These are phyloP conservation scores for Bisporella sp. DNA, from an alignment of 2,329 filamentous ascomycete genomes.

Conservation along the genomic window DNA sequence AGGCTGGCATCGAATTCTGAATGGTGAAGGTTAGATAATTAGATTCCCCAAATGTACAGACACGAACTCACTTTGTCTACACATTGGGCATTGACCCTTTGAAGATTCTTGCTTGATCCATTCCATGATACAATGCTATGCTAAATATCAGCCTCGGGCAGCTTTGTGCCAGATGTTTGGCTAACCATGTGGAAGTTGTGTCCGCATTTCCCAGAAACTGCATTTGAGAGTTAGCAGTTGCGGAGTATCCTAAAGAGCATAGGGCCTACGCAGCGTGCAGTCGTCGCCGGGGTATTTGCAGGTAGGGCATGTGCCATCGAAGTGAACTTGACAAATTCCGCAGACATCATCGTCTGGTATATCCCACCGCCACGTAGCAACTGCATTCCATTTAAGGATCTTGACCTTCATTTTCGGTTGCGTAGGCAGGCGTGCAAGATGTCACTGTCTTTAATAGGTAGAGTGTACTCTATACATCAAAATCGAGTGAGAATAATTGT, in stretches of 20 bases:
- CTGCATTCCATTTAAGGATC: slow-evolving; percentile 86
- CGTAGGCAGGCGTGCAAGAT: background rate
- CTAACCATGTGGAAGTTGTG: slow-evolving; percentile 96
- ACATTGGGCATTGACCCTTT: slow-evolving; percentile 96
- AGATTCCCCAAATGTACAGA: background rate
- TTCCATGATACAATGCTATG: slow-evolving; percentile 84
- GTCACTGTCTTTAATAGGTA: background rate
- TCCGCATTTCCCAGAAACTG: slow-evolving; percentile 87
- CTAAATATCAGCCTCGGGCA: slow-evolving; percentile 1
- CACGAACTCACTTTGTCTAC: slow-evolving; percentile 68
- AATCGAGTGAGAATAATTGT: background rate
- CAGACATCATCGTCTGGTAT: slow-evolving; percentile 96
- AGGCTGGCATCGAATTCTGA: no score
- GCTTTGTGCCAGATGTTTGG: background rate
- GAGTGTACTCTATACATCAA: no score
- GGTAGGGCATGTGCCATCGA: slow-evolving; percentile 94
- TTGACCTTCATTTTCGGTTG: slow-evolving; percentile 75
- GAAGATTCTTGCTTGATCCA: slow-evolving; percentile 96
- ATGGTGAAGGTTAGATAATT: no score
- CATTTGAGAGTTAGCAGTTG: background rate
- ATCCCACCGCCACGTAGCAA: slow-evolving; percentile 97
- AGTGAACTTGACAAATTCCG: slow-evolving; percentile 96
- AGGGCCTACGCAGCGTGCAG: slow-evolving; percentile 72
- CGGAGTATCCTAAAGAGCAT: background rate
- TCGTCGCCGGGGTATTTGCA: slow-evolving; percentile 98